A percentile compares a stretch with the other conserved stretches of the same genome.
Conservation (phyloP, 176 grass and related monocot species). For the Carex kokanica region DNA sequence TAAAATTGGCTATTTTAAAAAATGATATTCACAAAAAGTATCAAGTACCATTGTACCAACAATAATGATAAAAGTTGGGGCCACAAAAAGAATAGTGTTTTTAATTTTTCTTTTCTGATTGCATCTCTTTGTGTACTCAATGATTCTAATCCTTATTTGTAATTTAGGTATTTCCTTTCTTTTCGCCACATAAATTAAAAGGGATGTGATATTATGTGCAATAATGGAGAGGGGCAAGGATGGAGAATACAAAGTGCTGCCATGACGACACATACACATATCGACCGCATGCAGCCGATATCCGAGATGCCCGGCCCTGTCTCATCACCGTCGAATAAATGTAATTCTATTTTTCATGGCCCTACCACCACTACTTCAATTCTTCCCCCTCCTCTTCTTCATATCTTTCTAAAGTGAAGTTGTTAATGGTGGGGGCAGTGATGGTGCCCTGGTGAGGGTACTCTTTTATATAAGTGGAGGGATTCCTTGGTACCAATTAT, state of each 20-base stretch:
- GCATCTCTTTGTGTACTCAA: not conserved
- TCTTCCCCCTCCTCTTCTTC: not conserved
- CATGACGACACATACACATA: not conserved
- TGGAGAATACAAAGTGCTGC: not conserved
- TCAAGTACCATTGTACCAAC: not conserved
- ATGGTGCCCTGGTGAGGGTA: not conserved
- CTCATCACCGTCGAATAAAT: constrained; percentile 17
- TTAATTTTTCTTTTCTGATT: not conserved
- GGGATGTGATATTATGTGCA: not conserved
- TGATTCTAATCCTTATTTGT: not conserved
- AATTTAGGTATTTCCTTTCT: not conserved
- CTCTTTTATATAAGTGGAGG: not conserved
- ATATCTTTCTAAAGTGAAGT: constrained; percentile 1
- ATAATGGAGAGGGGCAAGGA: not conserved
- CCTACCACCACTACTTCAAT: not conserved
- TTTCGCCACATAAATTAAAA: not conserved
- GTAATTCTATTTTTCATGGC: not conserved
- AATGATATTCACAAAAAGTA: not conserved
- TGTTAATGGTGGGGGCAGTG: constrained; percentile 10
- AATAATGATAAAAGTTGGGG: not conserved
- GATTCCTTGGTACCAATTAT: not conserved
- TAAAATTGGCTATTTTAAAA: not conserved
- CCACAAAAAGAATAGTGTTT: too few relatives aligned
- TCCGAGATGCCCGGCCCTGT: not conserved
- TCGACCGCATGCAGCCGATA: not conserved